Evolutionary conservation across 305 asterid species (phyloP), one percentile per base, ranked within the genome.

Genomic region (Solanum hybrid): DNA sequence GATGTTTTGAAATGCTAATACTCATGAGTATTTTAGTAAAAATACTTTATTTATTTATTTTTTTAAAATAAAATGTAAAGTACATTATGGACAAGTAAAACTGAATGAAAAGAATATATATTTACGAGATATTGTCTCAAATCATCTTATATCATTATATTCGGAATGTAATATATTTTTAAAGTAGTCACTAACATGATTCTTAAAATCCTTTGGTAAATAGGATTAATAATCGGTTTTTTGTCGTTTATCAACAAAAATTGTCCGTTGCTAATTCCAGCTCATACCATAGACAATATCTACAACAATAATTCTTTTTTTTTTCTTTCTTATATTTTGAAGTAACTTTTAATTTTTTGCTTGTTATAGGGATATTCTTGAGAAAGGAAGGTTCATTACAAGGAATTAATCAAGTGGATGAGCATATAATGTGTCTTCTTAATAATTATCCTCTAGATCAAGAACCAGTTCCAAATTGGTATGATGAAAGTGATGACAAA

Each of bases 381-480:
- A 20, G 36, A 4, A 84, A 51, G 22, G 87, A 84, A 51, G 75
- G 17, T 51, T 51, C 87, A 31, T 51, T 84, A 29, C 75, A 51
- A n/a, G 87, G 87, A 42, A 89, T 79, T 37, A 66, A 87, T 79
- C 87, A 87, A 2, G 88, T 92, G 91, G 97, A 95, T 16, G 96
- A 95, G n/a, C 97, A 94, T 78, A 81, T 96, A 35, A 79, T 92
- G 92, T 91, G 91, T 79, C 94, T 96, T 75, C 94, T 96, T 1
- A 94, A 94, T 85, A 92, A 90, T 72, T 94, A 93, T 36, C 98
- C 98, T 6, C 31, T 93, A 60, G 90, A 93, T 1, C 77, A 71
- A 11, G 95, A 91, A 12, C 93, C 94, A 17, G 91, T 94, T 86
- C 96, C 96, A 0, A 93, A 95, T 14, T 94, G 97, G 98, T 73